Conservation (phyloP, 129 eudicot genomes). For the Pseudognaphalium luteoalbum region DNA sequence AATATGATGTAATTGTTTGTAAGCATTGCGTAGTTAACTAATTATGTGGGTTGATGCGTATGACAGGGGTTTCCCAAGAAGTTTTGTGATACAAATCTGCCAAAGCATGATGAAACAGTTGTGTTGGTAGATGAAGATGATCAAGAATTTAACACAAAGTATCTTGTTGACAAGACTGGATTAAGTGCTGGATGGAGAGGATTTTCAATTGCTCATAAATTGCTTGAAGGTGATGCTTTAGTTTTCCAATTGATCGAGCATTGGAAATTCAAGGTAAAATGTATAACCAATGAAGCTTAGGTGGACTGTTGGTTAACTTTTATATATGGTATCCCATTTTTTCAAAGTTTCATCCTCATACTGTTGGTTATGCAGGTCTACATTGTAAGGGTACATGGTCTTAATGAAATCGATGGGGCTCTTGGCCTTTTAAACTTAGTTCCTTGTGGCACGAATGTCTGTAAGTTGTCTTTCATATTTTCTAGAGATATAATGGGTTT, state of each 20-base stretch:
- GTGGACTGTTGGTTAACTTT: neutral
- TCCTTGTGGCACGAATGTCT: slow-evolving; percentile 31
- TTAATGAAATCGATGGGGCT: slow-evolving; percentile 61
- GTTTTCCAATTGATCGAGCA: slow-evolving; percentile 51
- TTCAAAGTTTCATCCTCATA: neutral
- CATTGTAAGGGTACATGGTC: slow-evolving; percentile 46
- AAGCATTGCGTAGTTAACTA: neutral
- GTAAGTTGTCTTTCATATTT: slow-evolving; percentile 34
- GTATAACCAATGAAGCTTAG: neutral
- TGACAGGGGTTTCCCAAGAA: slow-evolving; percentile 51
- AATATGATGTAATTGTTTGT: neutral
- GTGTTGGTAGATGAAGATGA: slow-evolving; percentile 58
- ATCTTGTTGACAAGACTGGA: slow-evolving; percentile 49
- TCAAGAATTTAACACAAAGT: slow-evolving; percentile 42
- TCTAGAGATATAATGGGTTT: neutral
- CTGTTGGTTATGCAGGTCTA: slow-evolving; percentile 43
- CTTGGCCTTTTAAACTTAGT: slow-evolving; percentile 53
- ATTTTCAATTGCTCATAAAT: slow-evolving; percentile 53
- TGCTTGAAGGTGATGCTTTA: slow-evolving; percentile 55
- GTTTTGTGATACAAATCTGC: slow-evolving; percentile 52
- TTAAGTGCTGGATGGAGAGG: slow-evolving; percentile 81
- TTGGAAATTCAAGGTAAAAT: slow-evolving; percentile 58
- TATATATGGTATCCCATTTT: neutral
- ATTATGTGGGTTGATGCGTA: neutral
- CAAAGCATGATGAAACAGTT: slow-evolving; percentile 48